phyloP scores from a whole-genome alignment of 192 early-diverging fungal species.

The Backusella luteola region DNA sequence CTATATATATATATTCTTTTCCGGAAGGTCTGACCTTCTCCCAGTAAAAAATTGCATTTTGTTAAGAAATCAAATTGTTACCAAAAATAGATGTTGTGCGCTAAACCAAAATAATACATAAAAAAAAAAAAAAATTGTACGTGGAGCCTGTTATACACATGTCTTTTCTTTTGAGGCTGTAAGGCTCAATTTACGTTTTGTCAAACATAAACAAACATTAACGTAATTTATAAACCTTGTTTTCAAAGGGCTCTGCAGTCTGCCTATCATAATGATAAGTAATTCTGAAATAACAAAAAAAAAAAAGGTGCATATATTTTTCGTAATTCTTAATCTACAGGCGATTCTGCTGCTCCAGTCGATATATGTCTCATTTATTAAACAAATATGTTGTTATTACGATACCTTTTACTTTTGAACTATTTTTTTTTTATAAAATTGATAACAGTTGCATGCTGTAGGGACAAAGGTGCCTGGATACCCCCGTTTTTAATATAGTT shows the following conservation, averaged over 20 bases:
- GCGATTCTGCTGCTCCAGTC: neutral
- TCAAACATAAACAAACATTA: conserved; percentile 1
- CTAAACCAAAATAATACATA: neutral
- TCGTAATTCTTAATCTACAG: neutral
- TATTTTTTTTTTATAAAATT: neutral
- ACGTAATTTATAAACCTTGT: neutral
- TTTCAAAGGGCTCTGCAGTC: neutral
- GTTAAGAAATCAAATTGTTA: neutral
- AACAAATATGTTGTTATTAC: neutral
- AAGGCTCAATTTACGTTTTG: neutral
- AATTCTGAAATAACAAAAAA: neutral
- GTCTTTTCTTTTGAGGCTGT: neutral
- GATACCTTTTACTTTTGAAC: neutral
- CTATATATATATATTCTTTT: neutral
- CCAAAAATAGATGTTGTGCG: neutral
- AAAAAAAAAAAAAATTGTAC: neutral
- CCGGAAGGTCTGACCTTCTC: neutral
- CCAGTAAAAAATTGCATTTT: neutral
- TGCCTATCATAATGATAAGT: neutral
- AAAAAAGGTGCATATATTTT: neutral
- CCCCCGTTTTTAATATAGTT: neutral
- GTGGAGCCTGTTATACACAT: neutral
- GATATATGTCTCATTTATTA: neutral
- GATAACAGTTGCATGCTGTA: neutral
- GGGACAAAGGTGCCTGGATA: neutral